Evolutionary conservation across 495 filamentous ascomycete genomes (phyloP).

Genomic region (Penicillium bovifimosum): DNA sequence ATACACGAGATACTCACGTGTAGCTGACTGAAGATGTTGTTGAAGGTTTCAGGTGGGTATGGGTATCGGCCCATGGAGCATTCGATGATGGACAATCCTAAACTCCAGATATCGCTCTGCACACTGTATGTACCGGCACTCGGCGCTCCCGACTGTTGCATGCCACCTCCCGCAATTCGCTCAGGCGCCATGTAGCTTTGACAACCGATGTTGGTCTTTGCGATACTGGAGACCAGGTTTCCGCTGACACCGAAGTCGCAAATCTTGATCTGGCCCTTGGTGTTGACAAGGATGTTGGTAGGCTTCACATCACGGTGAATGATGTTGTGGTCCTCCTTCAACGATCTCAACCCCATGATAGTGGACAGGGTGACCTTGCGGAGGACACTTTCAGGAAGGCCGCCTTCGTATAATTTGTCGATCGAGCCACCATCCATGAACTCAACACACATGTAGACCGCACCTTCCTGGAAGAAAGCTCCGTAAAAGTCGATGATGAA

Average conservation of each 20-base stretch:
- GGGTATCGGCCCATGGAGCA: conserved; percentile 94
- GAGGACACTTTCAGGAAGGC: conserved; percentile 82
- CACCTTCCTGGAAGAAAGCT: conserved; percentile 98
- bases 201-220: conserved; percentile 98
- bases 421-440: conserved; percentile 99
- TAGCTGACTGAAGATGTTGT: conserved; percentile 96
- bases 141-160: conserved; percentile 67
- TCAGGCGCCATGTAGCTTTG: conserved; percentile 99
- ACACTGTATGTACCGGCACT: conserved; percentile 88
- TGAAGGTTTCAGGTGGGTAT: conserved; percentile 96
- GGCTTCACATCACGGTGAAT: conserved; percentile 99
- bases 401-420: conserved; percentile 92
- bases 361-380: conserved; percentile 91
- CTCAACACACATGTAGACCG: conserved; percentile 98
- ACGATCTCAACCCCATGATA: conserved; percentile 79
- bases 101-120: conserved; percentile 96
- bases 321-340: conserved; percentile 99
- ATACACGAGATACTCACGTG: conserved; percentile 60
- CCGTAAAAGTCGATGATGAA: conserved; percentile 99
- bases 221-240: conserved; percentile 94
- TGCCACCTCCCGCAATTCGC: conserved; percentile 80
- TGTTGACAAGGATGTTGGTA: conserved; percentile 93
- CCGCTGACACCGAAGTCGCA: conserved; percentile 98
- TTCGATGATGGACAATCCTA: conserved; percentile 93
- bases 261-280: conserved; percentile 87